Evolutionary conservation across 2,329 filamentous ascomycete genomes (phyloP).

Genomic region (Tolypocladium guangdongense): DNA sequence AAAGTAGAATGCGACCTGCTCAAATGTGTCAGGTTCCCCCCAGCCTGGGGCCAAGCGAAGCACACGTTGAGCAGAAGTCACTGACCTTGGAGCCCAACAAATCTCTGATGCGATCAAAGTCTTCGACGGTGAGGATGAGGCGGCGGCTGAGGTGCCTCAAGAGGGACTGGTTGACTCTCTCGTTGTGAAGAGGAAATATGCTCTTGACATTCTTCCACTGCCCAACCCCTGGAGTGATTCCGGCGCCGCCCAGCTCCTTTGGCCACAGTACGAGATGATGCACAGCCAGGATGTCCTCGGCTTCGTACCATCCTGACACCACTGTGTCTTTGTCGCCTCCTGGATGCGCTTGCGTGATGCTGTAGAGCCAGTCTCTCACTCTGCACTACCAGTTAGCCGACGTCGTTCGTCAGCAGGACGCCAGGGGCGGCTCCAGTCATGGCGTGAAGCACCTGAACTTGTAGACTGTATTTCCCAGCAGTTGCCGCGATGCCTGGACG

Average conservation of each 20-base stretch:
- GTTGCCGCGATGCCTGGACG: conserved; percentile 49
- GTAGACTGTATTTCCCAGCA: conserved; percentile 55
- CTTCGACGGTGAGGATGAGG: conserved; percentile 35
- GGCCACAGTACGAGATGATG: conserved; percentile 55
- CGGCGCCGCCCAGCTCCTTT: conserved; percentile 48
- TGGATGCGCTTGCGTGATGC: conserved; percentile 54
- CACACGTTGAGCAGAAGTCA: neutral
- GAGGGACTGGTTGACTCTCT: conserved; percentile 41
- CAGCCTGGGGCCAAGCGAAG: neutral
- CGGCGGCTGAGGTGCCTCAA: conserved; percentile 45
- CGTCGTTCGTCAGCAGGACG: too few species aligned
- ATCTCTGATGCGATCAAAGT: conserved; percentile 50
- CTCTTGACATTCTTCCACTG: conserved; percentile 50
- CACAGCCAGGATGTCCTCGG: conserved; percentile 60
- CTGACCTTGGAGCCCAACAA: conserved; percentile 47
- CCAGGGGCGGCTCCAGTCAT: neutral
- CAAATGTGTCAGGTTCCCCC: neutral
- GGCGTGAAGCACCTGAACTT: conserved; percentile 20
- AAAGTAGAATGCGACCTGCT: conserved; percentile 65
- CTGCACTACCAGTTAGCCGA: conserved; percentile 24
- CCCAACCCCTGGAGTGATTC: conserved; percentile 45
- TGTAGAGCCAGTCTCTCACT: conserved; percentile 66
- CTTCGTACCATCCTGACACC: conserved; percentile 41
- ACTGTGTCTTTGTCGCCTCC: conserved; percentile 39
- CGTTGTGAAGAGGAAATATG: conserved; percentile 54